A percentile compares a stretch with the other conserved stretches of the same genome.
Conservation (phyloP, 31 red algal genomes). For the Pterothamnion heteromorphum region DNA sequence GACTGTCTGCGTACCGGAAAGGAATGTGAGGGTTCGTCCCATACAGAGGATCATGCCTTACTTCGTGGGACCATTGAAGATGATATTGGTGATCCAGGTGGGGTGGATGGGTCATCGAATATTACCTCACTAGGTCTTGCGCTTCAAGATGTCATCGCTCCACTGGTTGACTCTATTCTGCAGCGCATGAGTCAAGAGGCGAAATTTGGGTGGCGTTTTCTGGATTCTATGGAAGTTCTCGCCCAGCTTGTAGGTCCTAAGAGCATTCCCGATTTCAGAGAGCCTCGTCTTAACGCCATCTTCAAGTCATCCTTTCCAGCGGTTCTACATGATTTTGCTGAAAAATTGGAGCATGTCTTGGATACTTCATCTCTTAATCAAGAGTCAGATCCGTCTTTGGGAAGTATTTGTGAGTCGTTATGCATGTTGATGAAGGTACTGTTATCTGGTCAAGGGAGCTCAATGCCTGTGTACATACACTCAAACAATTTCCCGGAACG, state of each 20-base stretch:
- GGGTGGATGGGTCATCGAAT: neutral
- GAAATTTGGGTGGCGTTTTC: constrained; percentile 46
- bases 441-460: constrained; percentile 38
- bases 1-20: constrained; percentile 55
- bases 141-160: constrained; percentile 29
- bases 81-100: constrained; percentile 32
- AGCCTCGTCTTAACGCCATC: constrained; percentile 40
- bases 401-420: neutral
- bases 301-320: constrained; percentile 44
- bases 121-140: neutral
- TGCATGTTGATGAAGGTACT: too few species aligned
- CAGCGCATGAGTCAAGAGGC: neutral
- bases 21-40: constrained; percentile 22
- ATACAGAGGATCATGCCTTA: constrained; percentile 52
- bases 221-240: constrained; percentile 58
- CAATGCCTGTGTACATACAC: constrained; percentile 48
- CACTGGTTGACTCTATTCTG: constrained; percentile 40
- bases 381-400: too few species aligned
- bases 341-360: constrained; percentile 25
- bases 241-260: constrained; percentile 48
- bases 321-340: neutral
- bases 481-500: constrained; percentile 15
- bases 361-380: too few species aligned
- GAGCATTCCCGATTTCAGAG: constrained; percentile 32
- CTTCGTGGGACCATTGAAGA: constrained; percentile 54